Percentiles rank a stretch among this genome's conserved stretches.
phyloP scores from a whole-genome alignment of 2,329 filamentous ascomycete species.

The Coniella lustricola region DNA sequence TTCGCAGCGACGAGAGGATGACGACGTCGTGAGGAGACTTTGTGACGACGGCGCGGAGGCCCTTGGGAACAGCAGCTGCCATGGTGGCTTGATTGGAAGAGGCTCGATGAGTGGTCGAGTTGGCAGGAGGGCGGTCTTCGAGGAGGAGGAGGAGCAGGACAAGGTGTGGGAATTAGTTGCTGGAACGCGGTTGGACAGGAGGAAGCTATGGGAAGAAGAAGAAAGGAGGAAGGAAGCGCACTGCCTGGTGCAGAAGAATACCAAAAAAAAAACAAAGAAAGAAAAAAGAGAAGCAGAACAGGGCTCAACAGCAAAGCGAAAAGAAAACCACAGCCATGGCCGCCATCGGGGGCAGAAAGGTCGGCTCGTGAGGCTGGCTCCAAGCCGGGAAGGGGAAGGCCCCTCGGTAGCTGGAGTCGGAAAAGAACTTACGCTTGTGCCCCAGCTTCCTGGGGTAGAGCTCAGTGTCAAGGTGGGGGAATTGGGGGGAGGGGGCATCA shows the following conservation, averaged over 20 bases:
- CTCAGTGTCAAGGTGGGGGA: not conserved
- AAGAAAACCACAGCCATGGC: not conserved
- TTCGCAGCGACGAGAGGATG: conserved; percentile 84
- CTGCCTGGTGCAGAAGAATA: not conserved
- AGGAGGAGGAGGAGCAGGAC: not conserved
- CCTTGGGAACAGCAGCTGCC: conserved; percentile 45
- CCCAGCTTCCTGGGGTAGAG: not conserved
- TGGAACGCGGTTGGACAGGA: not conserved
- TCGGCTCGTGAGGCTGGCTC: too few relatives aligned
- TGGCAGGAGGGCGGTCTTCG: not conserved
- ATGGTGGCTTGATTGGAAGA: conserved; percentile 28
- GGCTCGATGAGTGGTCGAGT: not conserved
- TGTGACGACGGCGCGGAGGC: conserved; percentile 67
- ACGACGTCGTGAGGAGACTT: conserved; percentile 79
- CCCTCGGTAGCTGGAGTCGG: not conserved
- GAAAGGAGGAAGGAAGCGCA: not conserved
- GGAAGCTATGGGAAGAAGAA: not conserved
- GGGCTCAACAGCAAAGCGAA: too few relatives aligned
- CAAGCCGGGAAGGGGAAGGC: too few relatives aligned
- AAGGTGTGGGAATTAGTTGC: not conserved
- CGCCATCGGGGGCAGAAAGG: not conserved
- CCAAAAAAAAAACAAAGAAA: too few relatives aligned
- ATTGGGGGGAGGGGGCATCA: too few relatives aligned
- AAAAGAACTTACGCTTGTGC: conserved; percentile 5
- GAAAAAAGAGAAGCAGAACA: too few relatives aligned